These are phyloP conservation scores for Dionaea muscipula DNA, from an alignment of 179 eudicot species.

Conservation along the genomic window DNA sequence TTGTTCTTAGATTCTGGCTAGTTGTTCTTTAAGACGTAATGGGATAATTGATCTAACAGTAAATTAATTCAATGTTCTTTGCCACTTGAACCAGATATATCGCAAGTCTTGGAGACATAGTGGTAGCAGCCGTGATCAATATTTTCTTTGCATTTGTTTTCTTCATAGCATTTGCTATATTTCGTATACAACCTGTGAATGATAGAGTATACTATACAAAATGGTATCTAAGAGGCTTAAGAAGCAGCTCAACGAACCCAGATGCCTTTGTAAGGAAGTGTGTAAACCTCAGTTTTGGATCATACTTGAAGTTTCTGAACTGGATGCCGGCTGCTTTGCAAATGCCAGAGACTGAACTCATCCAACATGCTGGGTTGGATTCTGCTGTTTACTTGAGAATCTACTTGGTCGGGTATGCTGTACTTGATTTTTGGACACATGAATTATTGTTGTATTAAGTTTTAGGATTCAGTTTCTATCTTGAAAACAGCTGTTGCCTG, in stretches of 20 bases:
- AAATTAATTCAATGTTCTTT: neutral
- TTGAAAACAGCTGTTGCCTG: neutral
- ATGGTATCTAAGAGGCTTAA: slow-evolving; percentile 30
- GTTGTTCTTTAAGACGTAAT: neutral
- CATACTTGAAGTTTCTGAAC: slow-evolving; percentile 34
- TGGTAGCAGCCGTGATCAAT: slow-evolving; percentile 30
- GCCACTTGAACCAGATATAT: slow-evolving; percentile 12
- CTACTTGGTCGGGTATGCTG: slow-evolving; percentile 26
- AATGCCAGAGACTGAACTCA: slow-evolving; percentile 35
- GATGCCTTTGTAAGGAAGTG: slow-evolving; percentile 32
- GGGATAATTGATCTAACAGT: neutral
- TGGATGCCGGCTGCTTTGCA: slow-evolving; percentile 38
- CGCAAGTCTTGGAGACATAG: slow-evolving; percentile 32
- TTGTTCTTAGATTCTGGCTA: neutral
- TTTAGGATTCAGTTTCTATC: too few relatives aligned
- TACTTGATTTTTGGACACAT: neutral
- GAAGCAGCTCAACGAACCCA: slow-evolving; percentile 21
- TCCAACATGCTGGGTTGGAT: slow-evolving; percentile 36
- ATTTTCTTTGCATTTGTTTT: slow-evolving; percentile 28
- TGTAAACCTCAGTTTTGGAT: slow-evolving; percentile 29
- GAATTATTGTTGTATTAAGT: too few relatives aligned
- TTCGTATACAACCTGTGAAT: slow-evolving; percentile 36
- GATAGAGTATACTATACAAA: slow-evolving; percentile 39
- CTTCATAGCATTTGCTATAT: slow-evolving; percentile 33
- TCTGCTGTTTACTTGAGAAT: slow-evolving; percentile 35